Evolutionary conservation across 164 flowering plant genomes (phyloP).

Genomic region (Stephania cephalantha): DNA sequence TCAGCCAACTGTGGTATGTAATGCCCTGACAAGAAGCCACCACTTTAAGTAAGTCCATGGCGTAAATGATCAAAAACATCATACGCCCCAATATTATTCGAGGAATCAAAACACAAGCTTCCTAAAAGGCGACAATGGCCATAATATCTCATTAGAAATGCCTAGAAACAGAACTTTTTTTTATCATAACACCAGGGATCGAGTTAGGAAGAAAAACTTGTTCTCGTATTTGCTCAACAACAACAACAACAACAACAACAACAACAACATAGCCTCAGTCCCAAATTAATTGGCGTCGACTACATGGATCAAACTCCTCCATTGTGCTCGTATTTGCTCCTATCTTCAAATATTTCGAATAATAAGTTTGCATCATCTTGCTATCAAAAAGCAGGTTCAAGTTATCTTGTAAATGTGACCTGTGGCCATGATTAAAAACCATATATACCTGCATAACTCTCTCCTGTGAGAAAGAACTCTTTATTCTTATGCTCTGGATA

Average conservation of each 20-base stretch:
- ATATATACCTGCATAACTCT: constrained; percentile 88
- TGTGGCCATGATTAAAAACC: neutral
- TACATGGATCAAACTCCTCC: no score
- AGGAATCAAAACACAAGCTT: neutral
- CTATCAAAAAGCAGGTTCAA: neutral
- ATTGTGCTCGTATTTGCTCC: no score
- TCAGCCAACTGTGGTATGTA: constrained; percentile 87
- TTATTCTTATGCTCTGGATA: constrained; percentile 63
- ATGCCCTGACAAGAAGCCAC: constrained; percentile 49
- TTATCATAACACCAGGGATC: neutral
- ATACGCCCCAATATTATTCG: neutral
- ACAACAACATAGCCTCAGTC: no score
- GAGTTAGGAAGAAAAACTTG: no score
- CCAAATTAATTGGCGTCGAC: no score
- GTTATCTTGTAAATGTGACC: neutral
- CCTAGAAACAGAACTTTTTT: neutral
- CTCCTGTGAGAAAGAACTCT: constrained; percentile 83
- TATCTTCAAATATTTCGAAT: neutral
- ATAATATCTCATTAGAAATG: neutral
- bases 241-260: no score
- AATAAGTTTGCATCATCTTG: neutral
- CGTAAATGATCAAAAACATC: neutral
- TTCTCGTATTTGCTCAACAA: no score
- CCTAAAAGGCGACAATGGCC: no score
- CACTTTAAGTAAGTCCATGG: neutral